Conservation (phyloP, 345 rosid genomes). For the Arabidopsis arenosa region DNA sequence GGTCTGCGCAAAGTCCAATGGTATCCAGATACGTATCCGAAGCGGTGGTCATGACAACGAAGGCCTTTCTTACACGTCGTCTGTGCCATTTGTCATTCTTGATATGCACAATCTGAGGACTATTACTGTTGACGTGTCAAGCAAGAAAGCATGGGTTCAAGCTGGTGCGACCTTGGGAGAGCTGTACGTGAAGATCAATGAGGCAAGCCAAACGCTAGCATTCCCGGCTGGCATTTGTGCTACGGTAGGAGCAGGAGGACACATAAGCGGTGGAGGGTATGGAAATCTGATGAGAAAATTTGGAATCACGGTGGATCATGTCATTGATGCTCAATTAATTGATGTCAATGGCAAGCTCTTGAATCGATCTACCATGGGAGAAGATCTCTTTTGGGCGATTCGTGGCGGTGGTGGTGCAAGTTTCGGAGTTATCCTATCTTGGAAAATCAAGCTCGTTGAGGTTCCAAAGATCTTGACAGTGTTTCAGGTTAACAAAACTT, state of each 20-base stretch:
- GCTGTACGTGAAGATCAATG: constrained; percentile 46
- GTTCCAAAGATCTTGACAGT: constrained; percentile 54
- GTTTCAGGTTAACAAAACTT: constrained; percentile 36
- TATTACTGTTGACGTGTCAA: constrained; percentile 25
- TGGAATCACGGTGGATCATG: constrained; percentile 52
- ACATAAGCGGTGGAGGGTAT: constrained; percentile 56
- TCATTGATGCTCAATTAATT: constrained; percentile 56
- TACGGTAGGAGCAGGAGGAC: constrained; percentile 60
- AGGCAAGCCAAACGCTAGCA: constrained; percentile 47
- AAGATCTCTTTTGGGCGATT: constrained; percentile 61
- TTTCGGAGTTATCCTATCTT: constrained; percentile 51
- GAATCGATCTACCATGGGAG: constrained; percentile 54
- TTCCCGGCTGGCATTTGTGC: constrained; percentile 57
- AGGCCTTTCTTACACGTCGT: constrained; percentile 55
- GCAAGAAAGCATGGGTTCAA: constrained; percentile 51
- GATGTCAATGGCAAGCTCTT: constrained; percentile 47
- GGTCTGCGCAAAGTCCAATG: constrained; percentile 49
- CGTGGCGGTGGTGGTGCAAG: constrained; percentile 59
- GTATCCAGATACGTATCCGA: constrained; percentile 53
- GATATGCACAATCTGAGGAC: constrained; percentile 54
- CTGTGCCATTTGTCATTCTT: constrained; percentile 53
- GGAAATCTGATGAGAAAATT: constrained; percentile 55
- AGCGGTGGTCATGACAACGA: constrained; percentile 65
- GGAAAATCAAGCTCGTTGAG: constrained; percentile 49
- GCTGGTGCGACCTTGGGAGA: constrained; percentile 60